Conservation (phyloP, 129 eudicot species). For the Ambrosia trifida region DNA sequence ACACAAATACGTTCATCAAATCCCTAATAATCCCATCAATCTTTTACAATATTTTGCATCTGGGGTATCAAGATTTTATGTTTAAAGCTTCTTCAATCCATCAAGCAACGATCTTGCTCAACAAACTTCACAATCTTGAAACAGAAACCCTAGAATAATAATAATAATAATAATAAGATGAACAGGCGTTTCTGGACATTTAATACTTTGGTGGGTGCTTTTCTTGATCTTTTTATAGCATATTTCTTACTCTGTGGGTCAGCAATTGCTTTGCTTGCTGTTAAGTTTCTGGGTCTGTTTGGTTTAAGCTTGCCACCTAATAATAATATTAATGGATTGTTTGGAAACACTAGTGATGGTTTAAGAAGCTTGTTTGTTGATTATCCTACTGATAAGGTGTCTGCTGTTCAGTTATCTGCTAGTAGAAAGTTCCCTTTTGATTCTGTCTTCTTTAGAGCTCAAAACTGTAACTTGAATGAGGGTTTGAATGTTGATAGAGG, state of each 20-base stretch:
- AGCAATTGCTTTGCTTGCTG: conserved; percentile 51
- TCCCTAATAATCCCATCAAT: conserved; percentile 13
- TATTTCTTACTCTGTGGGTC: conserved; percentile 79
- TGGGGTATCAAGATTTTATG: conserved; percentile 20
- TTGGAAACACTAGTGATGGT: conserved; percentile 35
- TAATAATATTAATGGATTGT: conserved; percentile 48
- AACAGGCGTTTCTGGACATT: conserved; percentile 74
- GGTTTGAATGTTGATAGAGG: conserved; percentile 32
- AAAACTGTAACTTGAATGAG: conserved; percentile 8
- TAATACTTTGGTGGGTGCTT: conserved; percentile 66
- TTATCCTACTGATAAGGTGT: conserved; percentile 54
- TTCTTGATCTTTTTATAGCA: conserved; percentile 87
- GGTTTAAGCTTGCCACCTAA: conserved; percentile 74
- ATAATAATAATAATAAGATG: conserved; percentile 35
- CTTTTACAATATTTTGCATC: background rate
- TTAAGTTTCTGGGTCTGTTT: conserved; percentile 61
- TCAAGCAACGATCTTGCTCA: conserved; percentile 14
- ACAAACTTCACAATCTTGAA: background rate
- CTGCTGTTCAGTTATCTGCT: conserved; percentile 57
- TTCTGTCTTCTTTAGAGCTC: conserved; percentile 33
- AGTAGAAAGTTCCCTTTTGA: conserved; percentile 71
- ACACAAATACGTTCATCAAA: background rate
- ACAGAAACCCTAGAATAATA: conserved; percentile 31
- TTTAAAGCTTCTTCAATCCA: conserved; percentile 19
- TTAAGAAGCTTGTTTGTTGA: conserved; percentile 56